Base-by-base conservation (phyloP, 129 eudicot species). In the Glebionis coronaria region DNA sequence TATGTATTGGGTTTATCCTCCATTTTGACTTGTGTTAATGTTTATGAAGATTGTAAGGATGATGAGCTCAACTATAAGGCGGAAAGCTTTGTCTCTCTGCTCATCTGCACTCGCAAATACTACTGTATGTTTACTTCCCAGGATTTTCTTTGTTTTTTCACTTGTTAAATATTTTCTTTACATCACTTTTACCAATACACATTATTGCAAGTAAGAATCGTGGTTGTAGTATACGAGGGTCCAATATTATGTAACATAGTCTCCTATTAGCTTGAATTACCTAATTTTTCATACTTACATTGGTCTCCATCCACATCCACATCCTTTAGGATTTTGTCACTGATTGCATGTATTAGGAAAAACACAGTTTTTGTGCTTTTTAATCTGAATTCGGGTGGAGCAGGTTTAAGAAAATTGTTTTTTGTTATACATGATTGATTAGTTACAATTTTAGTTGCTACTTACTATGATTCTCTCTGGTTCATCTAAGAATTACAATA, bases 41-140 rank as follows among this genome's bases (percentile, higher is more conserved):
- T n/a, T n/a, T n/a, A n/a, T 27, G 73, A 74, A 53, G 58, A 60
- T 62, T 51, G 13, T 25, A 75, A 75, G 63, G 74, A 75, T 68
- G 80, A 75, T 75, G 80, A 68, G 74, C 53, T 68, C 50, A 68
- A 60, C 15, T 45, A 75, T 75, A 70, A 75, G 74, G 74, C 50
- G 80, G 50, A 75, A 75, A 40, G 74, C 63, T 51, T 68, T 75
- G 63, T 68, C 74, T 60, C 70, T 75, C 47, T 75, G 74, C 66
- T 75, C 80, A 44, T 59, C 60, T 75, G 74, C 80, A 23, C 2
- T 68, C 4, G 69, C 69, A 9, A 75, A 75, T 40, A 68, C 68
- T 40, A 68, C 68, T 60, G 80, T 75, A 67, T 59, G 79, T 66
- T 29, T 65, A 11, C 46, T 57, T 54, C 25, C 21, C n/a, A 3